Evolutionary conservation across 2,329 filamentous ascomycete genomes (phyloP), one percentile per base, ranked within the genome.

Genomic region (Paramyrothecium sp.): DNA sequence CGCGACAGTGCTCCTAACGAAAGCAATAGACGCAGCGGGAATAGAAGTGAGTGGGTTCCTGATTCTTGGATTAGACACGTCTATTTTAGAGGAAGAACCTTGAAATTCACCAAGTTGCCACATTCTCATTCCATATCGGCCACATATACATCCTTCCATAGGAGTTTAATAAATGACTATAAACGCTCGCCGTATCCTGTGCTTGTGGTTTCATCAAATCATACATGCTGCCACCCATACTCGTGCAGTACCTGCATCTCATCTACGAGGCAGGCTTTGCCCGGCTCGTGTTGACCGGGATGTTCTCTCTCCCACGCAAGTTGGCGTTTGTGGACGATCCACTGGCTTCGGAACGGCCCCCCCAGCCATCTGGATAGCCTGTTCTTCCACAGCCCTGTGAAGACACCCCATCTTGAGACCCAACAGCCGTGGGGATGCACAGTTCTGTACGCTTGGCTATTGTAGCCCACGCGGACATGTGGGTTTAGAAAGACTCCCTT

Each of bases 401-500:
- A 67, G 48, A 83, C 79, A 51, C 80, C 71, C 54, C 73, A 73
- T 3, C 73, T 63, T 17, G 80, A 78, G 7, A 83, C 75, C 78
- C 84, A 85, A 19, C 71, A 61, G 5, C 60, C 60, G 21, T 54
- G 54, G 0, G 74, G 71, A 51, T 82, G 78, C 3, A 83, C 79
- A 17, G 72, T 70, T 12, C 75, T 69, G 65, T 87, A 88, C 2
- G 84, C 83, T 0, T 69, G 58, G 3, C 71, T 68, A 60, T 78
- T 84, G 67, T 91, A 91, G 2, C 81, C 87, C 5, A 91, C 89
- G 10, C 87, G 78, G 12, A 91, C 88, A 13, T 81, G 80, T 2
- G 89, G 87, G 68, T 92, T 92, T 44, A 91, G 67, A 69, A 79
- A 91, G 7, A 91, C 84, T 53, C 89, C 86, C 55, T 72, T 62